Evolutionary conservation across 768 basidiomycete genomes (phyloP).

Genomic region (Naganishia antarctica): DNA sequence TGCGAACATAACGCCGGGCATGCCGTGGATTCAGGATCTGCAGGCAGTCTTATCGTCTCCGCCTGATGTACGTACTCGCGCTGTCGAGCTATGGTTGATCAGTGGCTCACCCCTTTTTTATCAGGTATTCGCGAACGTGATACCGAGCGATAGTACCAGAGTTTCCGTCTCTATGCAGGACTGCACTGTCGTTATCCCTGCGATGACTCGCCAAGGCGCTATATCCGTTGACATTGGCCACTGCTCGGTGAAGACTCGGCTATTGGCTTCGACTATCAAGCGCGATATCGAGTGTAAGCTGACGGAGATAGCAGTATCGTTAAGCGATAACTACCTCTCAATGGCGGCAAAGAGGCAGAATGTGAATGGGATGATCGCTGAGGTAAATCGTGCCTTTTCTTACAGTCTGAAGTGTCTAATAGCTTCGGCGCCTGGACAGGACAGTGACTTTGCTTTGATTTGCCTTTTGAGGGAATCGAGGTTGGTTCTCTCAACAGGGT

Average conservation of each 20-base stretch:
- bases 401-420: not conserved
- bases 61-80: conserved; percentile 63
- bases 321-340: conserved; percentile 2
- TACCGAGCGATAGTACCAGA: conserved; percentile 78
- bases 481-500: not conserved
- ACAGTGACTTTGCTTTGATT: conserved; percentile 5
- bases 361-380: not conserved
- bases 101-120: not conserved
- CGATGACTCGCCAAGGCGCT: conserved; percentile 41
- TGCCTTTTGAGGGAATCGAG: conserved; percentile 4
- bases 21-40: conserved; percentile 63
- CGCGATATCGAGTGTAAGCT: not conserved
- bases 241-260: not conserved
- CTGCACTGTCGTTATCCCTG: conserved; percentile 61
- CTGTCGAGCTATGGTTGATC: too few species aligned
- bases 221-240: conserved; percentile 23
- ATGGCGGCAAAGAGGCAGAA: not conserved
- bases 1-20: conserved; percentile 60
- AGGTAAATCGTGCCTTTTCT: not conserved
- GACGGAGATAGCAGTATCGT: conserved; percentile 5
- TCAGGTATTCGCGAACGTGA: conserved; percentile 84
- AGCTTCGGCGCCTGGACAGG: not conserved
- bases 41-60: conserved; percentile 69
- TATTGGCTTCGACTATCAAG: not conserved
- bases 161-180: conserved; percentile 64